Conservation (phyloP, 805 yeast species). For the Diddensiella santjacobensis region DNA sequence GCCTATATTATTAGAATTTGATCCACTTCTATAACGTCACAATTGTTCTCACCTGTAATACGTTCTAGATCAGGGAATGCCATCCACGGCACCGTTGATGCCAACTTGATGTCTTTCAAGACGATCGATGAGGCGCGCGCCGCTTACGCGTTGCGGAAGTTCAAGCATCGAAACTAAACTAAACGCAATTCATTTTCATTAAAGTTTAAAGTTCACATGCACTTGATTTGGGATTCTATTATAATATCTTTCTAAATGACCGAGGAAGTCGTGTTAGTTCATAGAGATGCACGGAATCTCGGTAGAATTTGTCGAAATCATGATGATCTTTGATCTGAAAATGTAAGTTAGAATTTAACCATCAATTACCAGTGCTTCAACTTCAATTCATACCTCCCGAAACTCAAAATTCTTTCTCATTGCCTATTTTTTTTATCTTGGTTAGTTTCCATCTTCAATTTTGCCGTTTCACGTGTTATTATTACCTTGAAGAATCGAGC, state of each 20-base stretch:
- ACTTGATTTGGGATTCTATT: background rate
- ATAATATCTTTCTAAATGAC: background rate
- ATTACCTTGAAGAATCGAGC: constrained; percentile 36
- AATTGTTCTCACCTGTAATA: background rate
- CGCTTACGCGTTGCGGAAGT: too few relatives aligned
- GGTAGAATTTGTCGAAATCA: constrained; percentile 36
- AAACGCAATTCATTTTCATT: too few relatives aligned
- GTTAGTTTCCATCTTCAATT: background rate
- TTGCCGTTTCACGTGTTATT: constrained; percentile 15
- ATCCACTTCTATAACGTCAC: background rate
- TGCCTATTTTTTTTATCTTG: constrained; percentile 10
- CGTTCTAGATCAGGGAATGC: background rate
- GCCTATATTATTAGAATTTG: constrained; percentile 1
- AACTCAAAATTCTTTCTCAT: constrained; percentile 25
- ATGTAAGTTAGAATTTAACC: constrained; percentile 6
- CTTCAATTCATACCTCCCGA: constrained; percentile 27
- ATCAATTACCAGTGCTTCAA: background rate
- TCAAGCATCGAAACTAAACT: too few relatives aligned
- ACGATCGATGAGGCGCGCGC: too few relatives aligned
- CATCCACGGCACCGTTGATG: too few relatives aligned
- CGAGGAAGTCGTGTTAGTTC: constrained; percentile 30
- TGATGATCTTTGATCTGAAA: constrained; percentile 28
- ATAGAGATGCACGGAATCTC: constrained; percentile 42
- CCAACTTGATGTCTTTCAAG: too few relatives aligned
- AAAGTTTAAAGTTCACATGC: too few relatives aligned